Evolutionary conservation across 768 basidiomycete species (phyloP), one percentile per base, ranked within the genome.

Genomic region (Candolleomyces aberdarensis): DNA sequence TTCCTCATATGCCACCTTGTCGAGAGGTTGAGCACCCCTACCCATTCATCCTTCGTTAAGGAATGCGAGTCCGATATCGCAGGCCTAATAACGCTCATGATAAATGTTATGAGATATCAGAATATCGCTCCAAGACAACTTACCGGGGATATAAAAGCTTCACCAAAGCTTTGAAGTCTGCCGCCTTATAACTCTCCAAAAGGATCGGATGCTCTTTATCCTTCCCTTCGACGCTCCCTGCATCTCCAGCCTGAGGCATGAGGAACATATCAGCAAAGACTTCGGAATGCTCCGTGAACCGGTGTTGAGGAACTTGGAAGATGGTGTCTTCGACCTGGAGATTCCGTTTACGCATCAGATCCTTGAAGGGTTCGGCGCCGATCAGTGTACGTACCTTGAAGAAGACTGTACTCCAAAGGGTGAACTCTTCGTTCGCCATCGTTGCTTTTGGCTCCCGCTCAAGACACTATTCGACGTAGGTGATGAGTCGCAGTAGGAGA

Each of bases 101-200:
- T 26, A 3, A 26, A 3, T 26, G 26, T 26, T 26, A 26, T 3
- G 26, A 26, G 26, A 26, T 26, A 3, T 3, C 26, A 1, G 2
- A 3, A 3, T 26, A 26, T 26, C 3, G 26, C 26, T 26, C 26
- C 26, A 3, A 26, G 26, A 1, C 26, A 26, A 48, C 57, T 14
- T 56, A 60, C 58, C 1, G 6, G 1, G 59, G 59, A 40, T 47
- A 56, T 26, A 60, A 8, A 31, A 60, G 22, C 14, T 31, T 60
- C 14, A 60, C 31, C 9, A 60, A 44, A 7, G 31, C 10, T 32
- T 36, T 40, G 36, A 60, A 60, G 14, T 60, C 59, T 17, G 8
- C 4, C 29, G 26, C 32, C 26, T 54, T 54, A 19, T 60, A 60
- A 3, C 52, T 49, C 36, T 60, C 59, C 14, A 60, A 31, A 8